A percentile compares a stretch with the other conserved stretches of the same genome.
These are phyloP conservation scores for Microcos paniculata DNA, from an alignment of 345 rosid genomes.

Conservation along the genomic window DNA sequence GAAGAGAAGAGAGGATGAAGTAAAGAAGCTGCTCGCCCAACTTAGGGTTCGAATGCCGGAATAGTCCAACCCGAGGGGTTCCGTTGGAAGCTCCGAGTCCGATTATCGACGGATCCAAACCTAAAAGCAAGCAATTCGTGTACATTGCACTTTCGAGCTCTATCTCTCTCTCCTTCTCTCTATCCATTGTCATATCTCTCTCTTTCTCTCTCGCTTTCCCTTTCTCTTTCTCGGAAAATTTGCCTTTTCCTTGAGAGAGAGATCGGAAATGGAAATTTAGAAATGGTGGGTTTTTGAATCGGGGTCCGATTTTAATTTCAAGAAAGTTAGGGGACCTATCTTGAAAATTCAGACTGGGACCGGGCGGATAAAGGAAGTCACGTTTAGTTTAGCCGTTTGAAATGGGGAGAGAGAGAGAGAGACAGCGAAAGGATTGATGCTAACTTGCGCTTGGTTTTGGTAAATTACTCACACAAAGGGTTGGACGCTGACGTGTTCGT, in stretches of 20 bases:
- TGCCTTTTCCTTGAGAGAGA: not conserved
- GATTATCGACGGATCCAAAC: conserved; percentile 89
- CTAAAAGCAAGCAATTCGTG: conserved; percentile 91
- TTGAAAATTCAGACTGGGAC: conserved; percentile 16
- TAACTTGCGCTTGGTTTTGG: conserved; percentile 25
- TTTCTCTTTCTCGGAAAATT: conserved; percentile 28
- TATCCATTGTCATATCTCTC: conserved; percentile 86
- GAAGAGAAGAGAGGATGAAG: conserved; percentile 97
- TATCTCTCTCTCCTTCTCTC: conserved; percentile 98
- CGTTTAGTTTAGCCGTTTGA: conserved; percentile 18
- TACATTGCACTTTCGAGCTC: conserved; percentile 99
- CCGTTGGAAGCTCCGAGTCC: conserved; percentile 83
- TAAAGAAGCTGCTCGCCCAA: conserved; percentile 98
- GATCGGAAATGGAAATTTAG: not conserved
- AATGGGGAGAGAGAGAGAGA: conserved; percentile 26
- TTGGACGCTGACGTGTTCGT: not conserved
- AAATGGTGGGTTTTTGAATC: conserved; percentile 18
- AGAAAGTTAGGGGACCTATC: not conserved
- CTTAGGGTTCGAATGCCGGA: conserved; percentile 99
- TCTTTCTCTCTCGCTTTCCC: conserved; percentile 16
- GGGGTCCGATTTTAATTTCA: conserved; percentile 25
- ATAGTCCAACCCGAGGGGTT: conserved; percentile 83
- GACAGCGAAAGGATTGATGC: conserved; percentile 10
- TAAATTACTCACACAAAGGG: not conserved
- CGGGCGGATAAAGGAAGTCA: conserved; percentile 16